These are phyloP conservation scores for Monascus ruber DNA, from an alignment of 2,329 filamentous ascomycete genomes.

Conservation along the genomic window DNA sequence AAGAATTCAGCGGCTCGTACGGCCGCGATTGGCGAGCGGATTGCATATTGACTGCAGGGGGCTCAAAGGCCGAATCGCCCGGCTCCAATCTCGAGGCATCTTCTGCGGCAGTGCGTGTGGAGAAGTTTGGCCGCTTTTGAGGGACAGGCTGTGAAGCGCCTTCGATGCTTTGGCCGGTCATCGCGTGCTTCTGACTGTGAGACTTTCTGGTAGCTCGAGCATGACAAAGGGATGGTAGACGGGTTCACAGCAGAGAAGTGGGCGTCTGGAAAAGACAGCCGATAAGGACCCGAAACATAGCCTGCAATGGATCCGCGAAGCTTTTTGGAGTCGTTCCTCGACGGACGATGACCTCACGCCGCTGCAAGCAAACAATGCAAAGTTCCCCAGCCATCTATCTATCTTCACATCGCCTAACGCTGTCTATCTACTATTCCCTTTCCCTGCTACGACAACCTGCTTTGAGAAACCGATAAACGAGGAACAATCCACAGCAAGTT, in stretches of 20 bases:
- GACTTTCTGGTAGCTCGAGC: not conserved
- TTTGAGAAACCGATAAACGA: too few relatives aligned
- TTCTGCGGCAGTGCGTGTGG: constrained; percentile 26
- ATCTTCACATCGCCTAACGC: too few relatives aligned
- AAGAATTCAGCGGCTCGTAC: constrained; percentile 14
- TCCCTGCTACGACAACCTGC: too few relatives aligned
- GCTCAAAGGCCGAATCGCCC: constrained; percentile 13
- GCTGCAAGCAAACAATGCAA: too few relatives aligned
- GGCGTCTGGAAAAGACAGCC: not conserved
- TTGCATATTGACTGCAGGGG: constrained; percentile 13
- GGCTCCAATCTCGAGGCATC: constrained; percentile 26
- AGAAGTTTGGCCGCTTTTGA: constrained; percentile 28
- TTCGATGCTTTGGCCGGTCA: constrained; percentile 11
- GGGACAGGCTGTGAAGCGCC: constrained; percentile 16
- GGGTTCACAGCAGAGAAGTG: not conserved
- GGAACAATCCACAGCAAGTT: too few relatives aligned
- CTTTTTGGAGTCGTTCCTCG: too few relatives aligned
- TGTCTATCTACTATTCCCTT: too few relatives aligned
- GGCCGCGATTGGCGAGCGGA: constrained; percentile 10
- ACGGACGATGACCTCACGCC: too few relatives aligned
- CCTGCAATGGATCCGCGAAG: too few relatives aligned
- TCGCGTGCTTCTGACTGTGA: constrained; percentile 1
- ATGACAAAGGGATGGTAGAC: not conserved
- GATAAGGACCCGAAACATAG: too few relatives aligned
- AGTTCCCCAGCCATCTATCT: too few relatives aligned